phyloP scores from a whole-genome alignment of 2,329 filamentous ascomycete genomes.

The Aspergillus neotritici region DNA sequence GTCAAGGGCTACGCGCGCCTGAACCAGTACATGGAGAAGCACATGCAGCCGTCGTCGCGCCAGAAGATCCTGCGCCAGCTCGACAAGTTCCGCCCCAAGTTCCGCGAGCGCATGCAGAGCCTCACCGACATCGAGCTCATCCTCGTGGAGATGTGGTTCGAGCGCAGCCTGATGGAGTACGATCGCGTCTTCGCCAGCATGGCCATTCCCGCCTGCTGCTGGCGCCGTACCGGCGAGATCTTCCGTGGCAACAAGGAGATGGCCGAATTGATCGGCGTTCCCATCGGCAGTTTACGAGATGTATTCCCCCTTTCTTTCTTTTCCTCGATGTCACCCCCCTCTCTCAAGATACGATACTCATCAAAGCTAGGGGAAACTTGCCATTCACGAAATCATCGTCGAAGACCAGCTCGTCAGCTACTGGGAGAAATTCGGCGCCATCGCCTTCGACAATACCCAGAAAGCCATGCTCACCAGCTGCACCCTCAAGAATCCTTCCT shows the following conservation, averaged over 20 bases:
- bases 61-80: conserved; percentile 89
- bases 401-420: conserved; percentile 94
- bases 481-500: conserved; percentile 75
- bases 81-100: conserved; percentile 89
- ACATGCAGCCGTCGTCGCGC: conserved; percentile 75
- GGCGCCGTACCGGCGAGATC: conserved; percentile 93
- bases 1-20: conserved; percentile 90
- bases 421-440: conserved; percentile 98
- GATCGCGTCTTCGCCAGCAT: conserved; percentile 98
- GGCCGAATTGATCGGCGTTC: conserved; percentile 91
- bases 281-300: conserved; percentile 83
- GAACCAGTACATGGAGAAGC: conserved; percentile 83
- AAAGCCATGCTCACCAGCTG: conserved; percentile 95
- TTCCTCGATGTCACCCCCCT: too few relatives aligned
- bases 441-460: conserved; percentile 89
- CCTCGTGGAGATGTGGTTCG: conserved; percentile 98
- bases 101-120: conserved; percentile 84
- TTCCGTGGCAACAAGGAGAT: conserved; percentile 98
- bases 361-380: conserved; percentile 70
- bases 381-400: conserved; percentile 89
- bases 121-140: conserved; percentile 92
- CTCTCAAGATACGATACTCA: conserved; percentile 5
- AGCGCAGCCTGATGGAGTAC: conserved; percentile 92
- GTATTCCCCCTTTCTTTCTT: conserved; percentile 51
- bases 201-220: conserved; percentile 96